phyloP scores from a whole-genome alignment of 2,329 filamentous ascomycete species.

The Pseudocercospora fuligena region DNA sequence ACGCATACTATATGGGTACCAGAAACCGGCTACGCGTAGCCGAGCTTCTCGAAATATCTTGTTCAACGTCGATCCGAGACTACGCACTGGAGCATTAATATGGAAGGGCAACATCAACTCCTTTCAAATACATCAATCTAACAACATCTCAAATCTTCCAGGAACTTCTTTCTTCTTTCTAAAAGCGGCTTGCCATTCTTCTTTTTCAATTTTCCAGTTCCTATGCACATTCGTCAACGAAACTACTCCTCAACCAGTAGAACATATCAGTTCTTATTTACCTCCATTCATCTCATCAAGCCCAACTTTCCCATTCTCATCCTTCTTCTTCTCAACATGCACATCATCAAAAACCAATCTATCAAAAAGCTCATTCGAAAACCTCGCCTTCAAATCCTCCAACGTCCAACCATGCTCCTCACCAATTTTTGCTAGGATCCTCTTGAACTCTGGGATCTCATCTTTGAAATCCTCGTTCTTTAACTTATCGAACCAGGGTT shows the following conservation, averaged over 20 bases:
- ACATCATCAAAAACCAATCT: conserved; percentile 18
- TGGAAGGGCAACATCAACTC: not conserved
- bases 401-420: conserved; percentile 22
- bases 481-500: conserved; percentile 17
- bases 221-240: not conserved
- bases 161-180: not conserved
- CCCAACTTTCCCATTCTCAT: not conserved
- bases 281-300: not conserved
- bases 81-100: not conserved
- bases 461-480: conserved; percentile 17
- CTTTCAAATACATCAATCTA: not conserved
- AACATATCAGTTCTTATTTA: not conserved
- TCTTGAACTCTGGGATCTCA: conserved; percentile 19
- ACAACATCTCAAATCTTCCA: not conserved
- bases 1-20: not conserved
- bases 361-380: conserved; percentile 24
- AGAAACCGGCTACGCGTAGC: no score
- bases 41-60: not conserved
- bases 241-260: not conserved
- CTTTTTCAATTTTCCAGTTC: not conserved
- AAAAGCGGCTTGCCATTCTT: not conserved
- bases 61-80: not conserved
- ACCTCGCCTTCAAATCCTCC: conserved; percentile 19
- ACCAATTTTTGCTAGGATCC: conserved; percentile 12
- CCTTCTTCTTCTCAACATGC: conserved; percentile 5